Percentiles rank a stretch among this genome's conserved stretches.
Conservation (phyloP, 2,329 filamentous ascomycete genomes). For the Bisporella sp. region DNA sequence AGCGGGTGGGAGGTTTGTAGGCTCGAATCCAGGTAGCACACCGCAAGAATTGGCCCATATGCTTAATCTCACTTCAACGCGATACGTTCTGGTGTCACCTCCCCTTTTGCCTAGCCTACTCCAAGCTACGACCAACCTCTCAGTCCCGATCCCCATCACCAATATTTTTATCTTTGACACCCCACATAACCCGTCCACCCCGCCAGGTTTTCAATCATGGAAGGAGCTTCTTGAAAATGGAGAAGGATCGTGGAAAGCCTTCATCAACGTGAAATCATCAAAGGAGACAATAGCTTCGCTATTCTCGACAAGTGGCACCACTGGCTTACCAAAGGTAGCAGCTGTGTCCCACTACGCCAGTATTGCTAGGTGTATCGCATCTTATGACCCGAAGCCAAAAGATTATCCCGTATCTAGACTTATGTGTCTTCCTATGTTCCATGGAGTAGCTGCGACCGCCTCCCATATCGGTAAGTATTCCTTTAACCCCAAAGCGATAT, state of each 20-base stretch:
- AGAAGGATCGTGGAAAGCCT: neutral
- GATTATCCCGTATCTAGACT: slow-evolving; percentile 35
- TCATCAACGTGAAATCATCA: slow-evolving; percentile 1
- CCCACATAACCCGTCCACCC: neutral
- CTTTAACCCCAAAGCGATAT: neutral
- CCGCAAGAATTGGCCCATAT: neutral
- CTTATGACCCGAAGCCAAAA: slow-evolving; percentile 15
- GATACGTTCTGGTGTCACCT: neutral
- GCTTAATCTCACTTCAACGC: neutral
- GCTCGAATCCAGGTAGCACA: slow-evolving; percentile 5
- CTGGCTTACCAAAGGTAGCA: slow-evolving; percentile 46
- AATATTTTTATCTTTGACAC: slow-evolving; percentile 3
- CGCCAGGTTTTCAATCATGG: slow-evolving; percentile 1
- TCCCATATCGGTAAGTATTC: slow-evolving; percentile 51
- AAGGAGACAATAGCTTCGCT: slow-evolving; percentile 28
- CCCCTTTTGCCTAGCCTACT: neutral
- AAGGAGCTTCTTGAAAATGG: slow-evolving; percentile 1
- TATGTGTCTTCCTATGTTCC: slow-evolving; percentile 44
- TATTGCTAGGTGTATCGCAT: slow-evolving; percentile 38
- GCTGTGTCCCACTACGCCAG: slow-evolving; percentile 23
- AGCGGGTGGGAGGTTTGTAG: slow-evolving; percentile 5
- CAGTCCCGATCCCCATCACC: neutral
- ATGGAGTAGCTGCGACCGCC: slow-evolving; percentile 69
- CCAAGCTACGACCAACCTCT: neutral
- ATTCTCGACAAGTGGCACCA: slow-evolving; percentile 40